Evolutionary conservation across 2,329 filamentous ascomycete species (phyloP).

Genomic region (Tolypocladium pustulatum): DNA sequence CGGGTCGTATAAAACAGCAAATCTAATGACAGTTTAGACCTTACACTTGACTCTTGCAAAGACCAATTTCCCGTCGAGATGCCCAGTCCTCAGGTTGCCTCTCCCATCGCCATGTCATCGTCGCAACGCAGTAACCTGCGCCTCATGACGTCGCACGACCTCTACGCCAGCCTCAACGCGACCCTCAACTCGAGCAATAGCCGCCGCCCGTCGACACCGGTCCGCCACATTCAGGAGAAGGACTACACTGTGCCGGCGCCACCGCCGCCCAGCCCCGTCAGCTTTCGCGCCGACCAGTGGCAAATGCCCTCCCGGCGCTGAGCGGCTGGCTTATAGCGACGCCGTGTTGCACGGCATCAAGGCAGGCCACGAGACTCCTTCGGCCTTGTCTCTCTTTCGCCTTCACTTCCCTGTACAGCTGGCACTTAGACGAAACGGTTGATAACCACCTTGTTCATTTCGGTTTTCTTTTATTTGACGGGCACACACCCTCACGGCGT

Average conservation of each 20-base stretch:
- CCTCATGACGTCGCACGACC: conserved; percentile 35
- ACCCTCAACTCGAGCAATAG: conserved; percentile 34
- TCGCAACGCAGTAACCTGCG: conserved; percentile 33
- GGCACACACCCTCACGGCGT: background rate
- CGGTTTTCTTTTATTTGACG: background rate
- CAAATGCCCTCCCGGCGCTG: conserved; percentile 22
- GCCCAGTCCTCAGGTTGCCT: conserved; percentile 24
- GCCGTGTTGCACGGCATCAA: background rate
- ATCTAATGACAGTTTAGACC: background rate
- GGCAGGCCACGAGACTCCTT: background rate
- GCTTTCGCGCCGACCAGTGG: conserved; percentile 49
- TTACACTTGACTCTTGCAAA: background rate
- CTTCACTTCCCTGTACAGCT: background rate
- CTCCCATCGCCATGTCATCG: conserved; percentile 37
- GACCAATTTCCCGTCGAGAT: conserved; percentile 13
- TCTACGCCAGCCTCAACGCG: conserved; percentile 42
- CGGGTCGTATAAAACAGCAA: background rate
- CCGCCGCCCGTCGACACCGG: conserved; percentile 32
- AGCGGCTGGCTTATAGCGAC: conserved; percentile 1
- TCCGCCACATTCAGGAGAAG: conserved; percentile 41
- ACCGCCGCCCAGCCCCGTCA: conserved; percentile 53
- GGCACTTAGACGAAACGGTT: background rate
- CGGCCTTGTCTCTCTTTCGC: background rate
- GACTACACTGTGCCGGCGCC: conserved; percentile 57
- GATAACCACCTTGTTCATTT: background rate